Evolutionary conservation across 169 alveolate species (phyloP), one percentile per base, ranked within the genome.

Genomic region (Amoebophrya sp.): DNA sequence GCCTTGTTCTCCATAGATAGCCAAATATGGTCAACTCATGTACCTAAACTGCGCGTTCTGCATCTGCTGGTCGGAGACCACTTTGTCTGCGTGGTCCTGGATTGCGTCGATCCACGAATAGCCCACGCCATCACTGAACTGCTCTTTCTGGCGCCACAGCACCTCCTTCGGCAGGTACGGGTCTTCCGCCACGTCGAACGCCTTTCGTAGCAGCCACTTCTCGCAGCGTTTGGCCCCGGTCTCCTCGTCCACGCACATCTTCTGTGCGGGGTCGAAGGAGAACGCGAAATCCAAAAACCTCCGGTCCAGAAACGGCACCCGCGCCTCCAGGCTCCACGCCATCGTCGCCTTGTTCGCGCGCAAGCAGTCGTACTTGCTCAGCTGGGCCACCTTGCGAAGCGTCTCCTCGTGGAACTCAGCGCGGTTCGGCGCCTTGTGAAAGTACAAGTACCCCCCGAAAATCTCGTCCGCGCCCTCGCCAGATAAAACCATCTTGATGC

Each of bases 381-480:
- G 93, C 91, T 95, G 94, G 67, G 92, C 91, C 34, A 96, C 93
- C 93, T 94, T 95, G 89, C 97, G 91, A 70, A 93, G 93, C 58
- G 92, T 91, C 92, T 97, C 98, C 50, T 93, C 95, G 89, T 94
- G 96, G 88, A 95, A 94, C 69, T 95, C 97, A 69, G 91, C 95
- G 26, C 91, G 43, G 89, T 93, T 93, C 18, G 97, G 98, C 7
- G 97, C 97, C 69, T 94, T 94, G 92, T 95, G 97, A 94, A 96
- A 96, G 93, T 96, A 96, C 34, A 95, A 93, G 92, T 95, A 95
- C 26, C 98, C 97, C 39, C 97, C 97, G 90, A 95, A 95, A 67
- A 97, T 93, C 90, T 97, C 98, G 91, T 96, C 97, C 0, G 96
- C 94, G 20, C 98, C 98, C 91, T 96, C 98, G 34, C 98, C 98